Base-by-base conservation (phyloP, 1,284 basidiomycete genomes). In the Microbotryomycetes sp. region DNA sequence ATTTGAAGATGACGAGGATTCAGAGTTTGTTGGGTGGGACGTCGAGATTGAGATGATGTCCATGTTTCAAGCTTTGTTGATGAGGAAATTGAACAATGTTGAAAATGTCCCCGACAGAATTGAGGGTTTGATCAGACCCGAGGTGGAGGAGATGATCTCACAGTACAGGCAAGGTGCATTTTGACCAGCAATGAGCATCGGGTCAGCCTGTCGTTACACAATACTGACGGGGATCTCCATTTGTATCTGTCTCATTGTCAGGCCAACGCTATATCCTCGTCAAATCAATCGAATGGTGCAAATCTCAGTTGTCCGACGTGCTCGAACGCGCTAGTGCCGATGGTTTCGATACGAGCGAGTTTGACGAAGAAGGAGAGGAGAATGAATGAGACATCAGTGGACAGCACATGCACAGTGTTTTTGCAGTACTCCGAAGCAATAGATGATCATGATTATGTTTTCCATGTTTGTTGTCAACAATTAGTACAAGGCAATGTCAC, bases 1-100 rank as follows among this genome's bases (percentile, higher is more conserved):
- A 0, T 73, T 89, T 6, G 86, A 87, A 83, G n/a, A n/a, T n/a
- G n/a, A n/a, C n/a, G 81, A 82, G 46, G 77, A 86, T 31, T 73
- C 83, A 5, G 68, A 56, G 1, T 69, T 65, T 15, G 6, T 72
- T 16, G 58, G 64, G 14, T 71, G 64, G 67, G 68, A 70, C 48
- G 69, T 67, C 25, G 71, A 71, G 58, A 49, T 70, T 14, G 67
- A 71, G 19, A 63, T 64, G 59, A 50, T 70, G 9, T 62, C 65
- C 15, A 76, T 79, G n/a, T 63, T 87, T 19, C 67, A 77, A 19
- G 67, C 75, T 9, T 70, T 76, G 28, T 57, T 78, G 5, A 53
- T 54, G 22, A 58, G 52, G 26, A 70, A 70, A 46, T 22, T 64
- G 2, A 45, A 25, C 3, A 56, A 46, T 4, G n/a, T 68, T 15